phyloP scores from a whole-genome alignment of 202 grass and related monocot species.

The Panicum virgatum region DNA sequence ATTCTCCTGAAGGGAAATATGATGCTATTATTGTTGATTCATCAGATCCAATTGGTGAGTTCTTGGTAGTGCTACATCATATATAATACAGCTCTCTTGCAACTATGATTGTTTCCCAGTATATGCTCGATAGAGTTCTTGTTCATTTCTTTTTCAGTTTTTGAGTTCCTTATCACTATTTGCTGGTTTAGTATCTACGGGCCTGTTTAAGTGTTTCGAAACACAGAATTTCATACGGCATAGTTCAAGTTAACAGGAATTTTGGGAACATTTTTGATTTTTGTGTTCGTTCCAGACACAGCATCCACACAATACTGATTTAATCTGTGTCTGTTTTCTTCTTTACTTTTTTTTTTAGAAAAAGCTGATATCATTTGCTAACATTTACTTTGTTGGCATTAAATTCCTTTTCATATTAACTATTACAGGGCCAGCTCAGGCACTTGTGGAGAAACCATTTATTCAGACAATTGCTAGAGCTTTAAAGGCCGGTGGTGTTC shows the following conservation, averaged over 20 bases:
- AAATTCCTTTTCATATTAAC: constrained; percentile 5
- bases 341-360: background rate
- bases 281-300: background rate
- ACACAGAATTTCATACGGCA: background rate
- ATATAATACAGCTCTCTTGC: background rate
- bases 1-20: constrained; percentile 83
- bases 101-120: background rate
- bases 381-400: background rate
- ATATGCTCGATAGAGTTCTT: background rate
- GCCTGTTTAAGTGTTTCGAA: background rate
- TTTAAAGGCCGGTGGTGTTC: constrained; percentile 84
- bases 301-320: background rate
- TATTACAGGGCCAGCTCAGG: constrained; percentile 79
- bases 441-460: constrained; percentile 96
- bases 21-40: constrained; percentile 97
- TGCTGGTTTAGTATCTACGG: background rate
- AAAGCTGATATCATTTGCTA: background rate
- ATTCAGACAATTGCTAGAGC: constrained; percentile 82
- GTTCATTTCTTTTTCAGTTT: background rate
- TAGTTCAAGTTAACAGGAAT: background rate
- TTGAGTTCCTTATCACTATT: background rate
- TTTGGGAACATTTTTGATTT: background rate
- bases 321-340: background rate
- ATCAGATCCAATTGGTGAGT: constrained; percentile 88
- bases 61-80: constrained; percentile 5